A percentile compares a stretch with the other conserved stretches of the same genome.
Conservation (phyloP, 169 alveolate genomes). For the Eimeria tenella region DNA sequence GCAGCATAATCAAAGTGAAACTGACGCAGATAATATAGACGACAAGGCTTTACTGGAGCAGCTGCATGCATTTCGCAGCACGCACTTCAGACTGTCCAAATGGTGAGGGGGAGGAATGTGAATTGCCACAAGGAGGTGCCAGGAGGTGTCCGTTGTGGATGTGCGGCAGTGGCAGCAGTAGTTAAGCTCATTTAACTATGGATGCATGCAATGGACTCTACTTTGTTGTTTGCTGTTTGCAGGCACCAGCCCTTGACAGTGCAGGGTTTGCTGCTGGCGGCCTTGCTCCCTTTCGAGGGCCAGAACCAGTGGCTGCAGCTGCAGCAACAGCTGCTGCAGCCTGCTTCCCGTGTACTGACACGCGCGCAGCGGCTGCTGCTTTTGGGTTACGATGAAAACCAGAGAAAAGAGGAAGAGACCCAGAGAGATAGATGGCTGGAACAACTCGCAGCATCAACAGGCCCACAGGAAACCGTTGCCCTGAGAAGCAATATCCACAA, state of each 20-base stretch:
- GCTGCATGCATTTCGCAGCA: slow-evolving; percentile 57
- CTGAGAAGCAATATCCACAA: slow-evolving; percentile 24
- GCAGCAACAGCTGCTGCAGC: slow-evolving; percentile 71
- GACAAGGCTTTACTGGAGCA: slow-evolving; percentile 21
- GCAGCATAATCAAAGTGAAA: slow-evolving; percentile 1
- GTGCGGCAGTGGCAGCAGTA: not conserved
- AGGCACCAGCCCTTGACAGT: slow-evolving; percentile 63
- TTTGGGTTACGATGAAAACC: slow-evolving; percentile 57
- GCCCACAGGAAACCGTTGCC: slow-evolving; percentile 28
- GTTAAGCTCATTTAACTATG: not conserved
- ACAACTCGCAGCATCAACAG: slow-evolving; percentile 44
- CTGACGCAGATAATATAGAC: not conserved
- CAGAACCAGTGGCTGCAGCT: slow-evolving; percentile 72
- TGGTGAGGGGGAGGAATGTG: slow-evolving; percentile 38
- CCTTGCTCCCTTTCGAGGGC: slow-evolving; percentile 59
- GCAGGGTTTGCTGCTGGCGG: slow-evolving; percentile 54
- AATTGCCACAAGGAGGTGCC: not conserved
- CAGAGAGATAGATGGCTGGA: slow-evolving; percentile 64
- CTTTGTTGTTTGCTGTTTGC: not conserved
- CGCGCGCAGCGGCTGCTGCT: slow-evolving; percentile 70
- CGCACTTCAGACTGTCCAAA: slow-evolving; percentile 63
- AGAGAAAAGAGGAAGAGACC: slow-evolving; percentile 48
- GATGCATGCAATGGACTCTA: not conserved
- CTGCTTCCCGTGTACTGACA: slow-evolving; percentile 40
- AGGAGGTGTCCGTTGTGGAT: not conserved